Percentiles rank a stretch among this genome's conserved stretches.
These are phyloP conservation scores for Phoenix dactylifera DNA, from an alignment of 176 grass and related monocot genomes.

Conservation along the genomic window DNA sequence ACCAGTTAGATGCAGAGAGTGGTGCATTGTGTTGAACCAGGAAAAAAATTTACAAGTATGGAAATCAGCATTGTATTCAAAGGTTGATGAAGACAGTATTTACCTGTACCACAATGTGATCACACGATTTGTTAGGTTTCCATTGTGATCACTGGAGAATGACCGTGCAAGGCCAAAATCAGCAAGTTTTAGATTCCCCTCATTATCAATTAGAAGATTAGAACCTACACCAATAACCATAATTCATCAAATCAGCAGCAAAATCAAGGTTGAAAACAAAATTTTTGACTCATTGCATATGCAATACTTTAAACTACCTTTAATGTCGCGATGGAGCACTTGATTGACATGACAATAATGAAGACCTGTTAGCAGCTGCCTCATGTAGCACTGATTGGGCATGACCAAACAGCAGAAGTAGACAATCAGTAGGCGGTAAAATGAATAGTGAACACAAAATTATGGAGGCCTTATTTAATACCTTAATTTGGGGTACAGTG, in stretches of 20 bases:
- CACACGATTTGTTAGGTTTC: conserved; percentile 83
- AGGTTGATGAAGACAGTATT: conserved; percentile 1
- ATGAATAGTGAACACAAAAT: not conserved
- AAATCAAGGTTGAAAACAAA: too few relatives aligned
- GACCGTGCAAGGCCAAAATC: conserved; percentile 95
- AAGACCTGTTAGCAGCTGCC: conserved; percentile 85
- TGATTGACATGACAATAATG: conserved; percentile 92
- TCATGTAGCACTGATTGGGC: conserved; percentile 69
- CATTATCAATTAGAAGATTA: conserved; percentile 94
- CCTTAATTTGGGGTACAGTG: conserved; percentile 78
- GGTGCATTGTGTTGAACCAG: not conserved
- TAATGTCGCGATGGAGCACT: conserved; percentile 97
- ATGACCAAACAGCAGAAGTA: conserved; percentile 1
- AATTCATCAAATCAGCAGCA: too few relatives aligned
- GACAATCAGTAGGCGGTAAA: not conserved
- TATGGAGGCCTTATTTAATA: conserved; percentile 8
- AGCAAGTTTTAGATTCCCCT: conserved; percentile 94
- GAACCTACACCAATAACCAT: conserved; percentile 34
- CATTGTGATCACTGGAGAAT: conserved; percentile 80
- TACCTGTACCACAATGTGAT: conserved; percentile 99
- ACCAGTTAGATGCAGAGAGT: not conserved
- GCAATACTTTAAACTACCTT: conserved; percentile 30
- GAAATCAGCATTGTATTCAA: not conserved
- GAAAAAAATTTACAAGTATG: not conserved
- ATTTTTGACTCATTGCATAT: too few relatives aligned